Conservation (phyloP, 768 basidiomycete species). For the Coprinopsis cinerea region DNA sequence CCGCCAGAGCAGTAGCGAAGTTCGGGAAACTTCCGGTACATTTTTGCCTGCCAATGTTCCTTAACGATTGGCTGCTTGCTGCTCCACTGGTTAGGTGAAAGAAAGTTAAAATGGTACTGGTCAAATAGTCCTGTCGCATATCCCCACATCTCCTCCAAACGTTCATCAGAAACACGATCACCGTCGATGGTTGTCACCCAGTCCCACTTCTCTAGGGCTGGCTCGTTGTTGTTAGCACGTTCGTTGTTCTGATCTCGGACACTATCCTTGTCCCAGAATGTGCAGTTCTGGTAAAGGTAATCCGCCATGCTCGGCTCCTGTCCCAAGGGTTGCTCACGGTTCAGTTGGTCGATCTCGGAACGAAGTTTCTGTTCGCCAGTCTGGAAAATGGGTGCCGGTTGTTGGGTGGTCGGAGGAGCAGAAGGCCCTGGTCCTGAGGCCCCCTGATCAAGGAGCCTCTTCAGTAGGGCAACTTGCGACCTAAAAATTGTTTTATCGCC, state of each 20-base stretch:
- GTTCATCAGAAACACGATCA: not conserved
- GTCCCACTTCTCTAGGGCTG: not conserved
- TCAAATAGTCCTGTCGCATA: not conserved
- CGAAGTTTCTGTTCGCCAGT: not conserved
- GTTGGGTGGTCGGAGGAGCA: not conserved
- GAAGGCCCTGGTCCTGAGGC: not conserved
- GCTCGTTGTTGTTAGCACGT: not conserved
- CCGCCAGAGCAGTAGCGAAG: not conserved
- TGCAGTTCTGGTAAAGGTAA: not conserved
- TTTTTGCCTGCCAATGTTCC: not conserved
- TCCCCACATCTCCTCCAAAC: not conserved
- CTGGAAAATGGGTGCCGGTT: not conserved
- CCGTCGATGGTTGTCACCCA: not conserved
- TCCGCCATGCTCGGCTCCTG: not conserved
- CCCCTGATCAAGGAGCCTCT: too few species aligned
- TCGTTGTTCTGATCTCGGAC: not conserved
- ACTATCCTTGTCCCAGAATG: not conserved
- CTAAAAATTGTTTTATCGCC: not conserved
- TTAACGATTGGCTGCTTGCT: not conserved
- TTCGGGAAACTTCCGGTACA: not conserved
- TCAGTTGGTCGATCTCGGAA: not conserved
- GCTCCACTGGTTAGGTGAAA: not conserved
- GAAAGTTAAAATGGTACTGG: not conserved
- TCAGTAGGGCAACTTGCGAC: too few species aligned
- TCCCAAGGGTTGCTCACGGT: not conserved